Percentiles rank a stretch among this genome's conserved stretches.
These are phyloP conservation scores for Hyphopichia wangnamkhiaoensis DNA, from an alignment of 1,139 yeast genomes.

Conservation along the genomic window DNA sequence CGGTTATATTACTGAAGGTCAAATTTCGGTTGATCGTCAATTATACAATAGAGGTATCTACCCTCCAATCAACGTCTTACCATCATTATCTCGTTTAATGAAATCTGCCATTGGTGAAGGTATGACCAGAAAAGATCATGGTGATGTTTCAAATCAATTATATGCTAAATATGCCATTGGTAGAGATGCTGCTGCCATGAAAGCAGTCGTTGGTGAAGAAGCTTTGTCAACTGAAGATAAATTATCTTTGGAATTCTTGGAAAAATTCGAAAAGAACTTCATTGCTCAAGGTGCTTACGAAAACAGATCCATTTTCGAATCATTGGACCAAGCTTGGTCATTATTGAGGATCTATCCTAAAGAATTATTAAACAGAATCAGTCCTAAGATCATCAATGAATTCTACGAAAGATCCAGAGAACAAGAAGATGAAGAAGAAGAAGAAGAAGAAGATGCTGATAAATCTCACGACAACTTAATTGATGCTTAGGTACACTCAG, in stretches of 20 bases:
- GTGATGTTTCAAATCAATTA: conserved; percentile 97
- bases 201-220: conserved; percentile 99
- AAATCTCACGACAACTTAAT: conserved; percentile 44
- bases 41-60: conserved; percentile 93
- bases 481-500: conserved; percentile 45
- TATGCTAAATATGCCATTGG: conserved; percentile 99
- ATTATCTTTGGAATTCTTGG: conserved; percentile 93
- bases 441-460: conserved; percentile 41
- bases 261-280: conserved; percentile 94
- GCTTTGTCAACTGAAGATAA: conserved; percentile 97
- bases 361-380: conserved; percentile 96
- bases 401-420: conserved; percentile 87
- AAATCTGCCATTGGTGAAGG: conserved; percentile 99
- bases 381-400: conserved; percentile 93
- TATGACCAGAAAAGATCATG: conserved; percentile 99
- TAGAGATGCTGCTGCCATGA: conserved; percentile 99
- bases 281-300: conserved; percentile 96
- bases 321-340: conserved; percentile 98
- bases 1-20: conserved; percentile 99
- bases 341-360: conserved; percentile 97
- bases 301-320: conserved; percentile 89
- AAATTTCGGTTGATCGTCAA: conserved; percentile 96
- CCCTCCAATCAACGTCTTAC: conserved; percentile 98
- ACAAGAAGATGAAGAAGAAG: conserved; percentile 58
- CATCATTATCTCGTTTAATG: conserved; percentile 97